phyloP scores from a whole-genome alignment of 305 asterid genomes.

The Fraxinus dipetala region DNA sequence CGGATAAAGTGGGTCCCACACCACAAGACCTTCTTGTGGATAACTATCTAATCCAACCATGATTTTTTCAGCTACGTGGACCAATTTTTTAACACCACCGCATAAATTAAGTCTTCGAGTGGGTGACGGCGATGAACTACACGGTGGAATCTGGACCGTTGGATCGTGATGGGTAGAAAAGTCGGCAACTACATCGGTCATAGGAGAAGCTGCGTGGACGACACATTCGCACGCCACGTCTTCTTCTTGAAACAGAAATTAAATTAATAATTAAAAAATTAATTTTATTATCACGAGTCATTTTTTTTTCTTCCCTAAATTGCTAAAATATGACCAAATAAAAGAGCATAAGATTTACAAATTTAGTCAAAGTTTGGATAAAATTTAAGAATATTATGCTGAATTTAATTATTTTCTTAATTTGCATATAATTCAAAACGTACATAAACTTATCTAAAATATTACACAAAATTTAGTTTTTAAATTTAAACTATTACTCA shows the following conservation, averaged over 20 bases:
- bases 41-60: neutral
- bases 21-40: neutral
- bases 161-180: neutral
- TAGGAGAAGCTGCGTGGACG: neutral
- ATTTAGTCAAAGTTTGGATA: neutral
- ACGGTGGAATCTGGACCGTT: neutral
- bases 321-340: neutral
- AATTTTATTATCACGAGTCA: neutral
- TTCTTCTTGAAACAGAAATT: neutral
- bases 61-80: neutral
- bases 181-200: slow-evolving; percentile 1
- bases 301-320: neutral
- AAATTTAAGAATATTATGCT: neutral
- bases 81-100: neutral
- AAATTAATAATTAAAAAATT: neutral
- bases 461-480: neutral
- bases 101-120: neutral
- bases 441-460: neutral
- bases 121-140: neutral
- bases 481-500: neutral
- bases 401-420: neutral
- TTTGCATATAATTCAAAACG: neutral
- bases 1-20: slow-evolving; percentile 10
- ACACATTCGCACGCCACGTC: slow-evolving; percentile 3
- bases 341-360: neutral